Evolutionary conservation across 768 basidiomycete species (phyloP), one percentile per base, ranked within the genome.

Genomic region (Sistotremastrum niveocremeum): DNA sequence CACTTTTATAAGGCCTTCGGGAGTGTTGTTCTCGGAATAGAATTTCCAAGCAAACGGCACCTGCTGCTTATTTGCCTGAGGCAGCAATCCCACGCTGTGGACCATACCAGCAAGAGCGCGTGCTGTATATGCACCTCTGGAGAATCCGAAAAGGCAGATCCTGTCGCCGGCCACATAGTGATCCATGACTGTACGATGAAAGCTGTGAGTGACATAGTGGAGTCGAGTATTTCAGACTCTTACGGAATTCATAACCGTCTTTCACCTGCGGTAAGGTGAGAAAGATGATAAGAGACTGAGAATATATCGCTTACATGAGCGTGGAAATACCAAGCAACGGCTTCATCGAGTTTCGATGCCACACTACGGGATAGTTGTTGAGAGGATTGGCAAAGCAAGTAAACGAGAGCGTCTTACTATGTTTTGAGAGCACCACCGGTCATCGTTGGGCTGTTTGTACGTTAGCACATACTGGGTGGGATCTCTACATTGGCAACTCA

Each of bases 101-200:
- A 63, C 48, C 62, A 64, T 62, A 4, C 60, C 62, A 1, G 62
- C 62, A 20, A 61, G 56, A 6, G 60, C 60, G 36, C 79, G 64
- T 9, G 78, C 77, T 0, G 75, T 77, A 57, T 77, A 79, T 5
- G 77, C 76, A 9, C 80, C 79, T 34, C 81, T 66, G 33, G 77
- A 80, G 57, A 84, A 82, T 0, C 79, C 79, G 51, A 81, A 79
- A 35, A 83, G 67, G 51, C 69, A 80, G 9, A 83, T 75, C 49
- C 66, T 67, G 59, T 82, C 79, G 30, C 74, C 75, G 10, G 61
- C 55, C 20, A 30, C 41, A 33, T 20, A 20, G 20, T 20, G 20
- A 20, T 20, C 20, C 20, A 20, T 20, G 20, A 20, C 20, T 20
- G 20, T 20, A 20, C 20, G 20, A 20, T 20, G 20, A 20, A 20